Evolutionary conservation across 2,329 filamentous ascomycete species (phyloP), one percentile per base, ranked within the genome.

Genomic region (Paecilomyces sp.): DNA sequence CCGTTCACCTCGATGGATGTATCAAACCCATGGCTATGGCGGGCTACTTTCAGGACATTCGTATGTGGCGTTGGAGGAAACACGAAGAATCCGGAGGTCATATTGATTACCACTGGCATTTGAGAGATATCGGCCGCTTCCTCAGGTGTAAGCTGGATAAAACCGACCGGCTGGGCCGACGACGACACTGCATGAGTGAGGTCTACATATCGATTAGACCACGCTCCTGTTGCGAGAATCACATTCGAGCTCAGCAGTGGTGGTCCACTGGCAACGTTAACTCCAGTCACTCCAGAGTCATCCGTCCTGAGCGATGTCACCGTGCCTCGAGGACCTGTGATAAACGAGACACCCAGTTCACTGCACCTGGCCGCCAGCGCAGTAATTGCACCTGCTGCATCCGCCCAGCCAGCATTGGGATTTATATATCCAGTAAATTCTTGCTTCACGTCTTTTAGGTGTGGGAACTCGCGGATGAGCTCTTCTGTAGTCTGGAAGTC

Each of bases 151-250:
- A 96, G 79, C 62, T 87, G 81, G 61, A 95, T 77, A 75, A 94
- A 96, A 9, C 83, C 88, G 11, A 96, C 71, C 0, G 85, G 83
- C 66, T 97, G 92, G 11, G 90, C 92, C 0, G 90, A 93, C 0
- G 91, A 89, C 59, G 87, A 83, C 31, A 86, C 86, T 34, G 89
- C 83, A 24, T 90, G 89, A 34, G 85, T 78, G 1, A 96, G 78
- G 71, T 95, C 87, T 56, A 96, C 75, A 15, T 96, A 80, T 0
- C 83, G 81, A 3, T 86, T 85, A 0, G 89, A 90, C 92, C 92
- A 96, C 2, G 92, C 91, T 8, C 92, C 92, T 0, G 91, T 86
- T 0, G 91, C 90, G 2, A 94, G 80, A 56, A 96, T 81, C n/a
- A 89, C 87, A 5, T 93, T 80, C 41, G 89, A 86, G 1, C 88